phyloP scores from a whole-genome alignment of 805 yeast genomes.

The Cyberlindnera maclurae region DNA sequence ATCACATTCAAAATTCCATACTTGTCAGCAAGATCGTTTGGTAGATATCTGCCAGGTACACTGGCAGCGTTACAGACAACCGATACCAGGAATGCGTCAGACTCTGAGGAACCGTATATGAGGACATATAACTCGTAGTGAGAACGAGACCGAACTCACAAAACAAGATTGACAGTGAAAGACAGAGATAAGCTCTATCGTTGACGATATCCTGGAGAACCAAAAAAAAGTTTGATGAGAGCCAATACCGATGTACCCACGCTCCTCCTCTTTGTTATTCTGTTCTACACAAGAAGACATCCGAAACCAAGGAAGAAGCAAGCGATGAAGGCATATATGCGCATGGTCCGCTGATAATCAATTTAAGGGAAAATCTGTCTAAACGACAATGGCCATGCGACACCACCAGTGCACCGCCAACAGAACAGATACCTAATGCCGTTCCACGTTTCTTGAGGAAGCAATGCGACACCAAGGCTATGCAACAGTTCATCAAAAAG shows the following conservation, averaged over 20 bases:
- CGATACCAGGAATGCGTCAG: constrained; percentile 37
- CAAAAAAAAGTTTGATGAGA: constrained; percentile 5
- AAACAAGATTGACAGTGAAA: constrained; percentile 26
- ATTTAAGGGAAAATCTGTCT: constrained; percentile 29
- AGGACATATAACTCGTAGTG: constrained; percentile 41
- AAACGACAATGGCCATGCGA: constrained; percentile 37
- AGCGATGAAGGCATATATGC: constrained; percentile 38
- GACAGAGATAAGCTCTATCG: constrained; percentile 32
- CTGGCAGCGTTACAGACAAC: constrained; percentile 36
- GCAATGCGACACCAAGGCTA: constrained; percentile 37
- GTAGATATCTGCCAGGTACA: constrained; percentile 36
- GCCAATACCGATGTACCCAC: neutral
- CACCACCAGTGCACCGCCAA: constrained; percentile 42
- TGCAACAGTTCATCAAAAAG: constrained; percentile 35
- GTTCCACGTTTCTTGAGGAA: constrained; percentile 34
- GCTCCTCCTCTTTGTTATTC: constrained; percentile 22
- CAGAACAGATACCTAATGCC: constrained; percentile 36
- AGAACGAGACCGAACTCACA: constrained; percentile 29
- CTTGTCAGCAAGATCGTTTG: constrained; percentile 35
- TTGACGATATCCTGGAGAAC: constrained; percentile 7
- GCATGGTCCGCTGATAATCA: constrained; percentile 46
- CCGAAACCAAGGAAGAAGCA: constrained; percentile 20
- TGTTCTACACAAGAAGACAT: constrained; percentile 29
- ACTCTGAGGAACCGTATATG: constrained; percentile 37
- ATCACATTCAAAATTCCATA: constrained; percentile 31